Evolutionary conservation across 2,329 filamentous ascomycete species (phyloP).

Genomic region (Colletotrichum sp.): DNA sequence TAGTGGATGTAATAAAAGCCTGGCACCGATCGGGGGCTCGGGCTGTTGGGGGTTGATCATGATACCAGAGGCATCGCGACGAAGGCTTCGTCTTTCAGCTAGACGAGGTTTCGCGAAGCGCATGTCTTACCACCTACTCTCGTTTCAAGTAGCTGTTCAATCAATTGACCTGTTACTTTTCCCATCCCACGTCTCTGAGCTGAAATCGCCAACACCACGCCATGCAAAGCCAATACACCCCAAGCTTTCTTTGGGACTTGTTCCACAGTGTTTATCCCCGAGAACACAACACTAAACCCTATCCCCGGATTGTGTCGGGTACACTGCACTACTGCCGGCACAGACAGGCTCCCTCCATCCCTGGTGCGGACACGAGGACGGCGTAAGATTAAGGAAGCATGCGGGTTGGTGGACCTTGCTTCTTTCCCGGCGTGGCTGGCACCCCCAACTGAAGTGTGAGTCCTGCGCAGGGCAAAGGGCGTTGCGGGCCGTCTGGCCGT

Average conservation of each 20-base stretch:
- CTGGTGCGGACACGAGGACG: background rate
- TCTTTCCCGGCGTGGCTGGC: background rate
- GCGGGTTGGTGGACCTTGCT: background rate
- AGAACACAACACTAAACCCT: background rate
- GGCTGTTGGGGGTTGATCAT: background rate
- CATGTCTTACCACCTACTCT: conserved; percentile 10
- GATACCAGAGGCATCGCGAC: conserved; percentile 18
- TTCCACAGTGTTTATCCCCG: background rate
- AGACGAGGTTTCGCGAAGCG: background rate
- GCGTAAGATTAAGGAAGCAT: background rate
- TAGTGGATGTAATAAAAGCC: conserved; percentile 9
- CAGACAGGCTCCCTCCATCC: background rate
- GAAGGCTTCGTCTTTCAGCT: background rate
- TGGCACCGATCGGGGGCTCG: background rate
- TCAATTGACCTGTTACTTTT: conserved; percentile 6
- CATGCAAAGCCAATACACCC: background rate
- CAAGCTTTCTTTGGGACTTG: background rate
- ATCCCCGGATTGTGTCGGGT: background rate
- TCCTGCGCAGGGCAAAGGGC: background rate
- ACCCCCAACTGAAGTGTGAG: background rate
- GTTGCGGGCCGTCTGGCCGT: conserved; percentile 1
- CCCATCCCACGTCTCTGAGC: background rate
- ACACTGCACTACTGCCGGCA: background rate
- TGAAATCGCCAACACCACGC: background rate
- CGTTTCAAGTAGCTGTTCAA: conserved; percentile 1